Conservation (phyloP, 768 basidiomycete genomes). For the Paxillus involutus region DNA sequence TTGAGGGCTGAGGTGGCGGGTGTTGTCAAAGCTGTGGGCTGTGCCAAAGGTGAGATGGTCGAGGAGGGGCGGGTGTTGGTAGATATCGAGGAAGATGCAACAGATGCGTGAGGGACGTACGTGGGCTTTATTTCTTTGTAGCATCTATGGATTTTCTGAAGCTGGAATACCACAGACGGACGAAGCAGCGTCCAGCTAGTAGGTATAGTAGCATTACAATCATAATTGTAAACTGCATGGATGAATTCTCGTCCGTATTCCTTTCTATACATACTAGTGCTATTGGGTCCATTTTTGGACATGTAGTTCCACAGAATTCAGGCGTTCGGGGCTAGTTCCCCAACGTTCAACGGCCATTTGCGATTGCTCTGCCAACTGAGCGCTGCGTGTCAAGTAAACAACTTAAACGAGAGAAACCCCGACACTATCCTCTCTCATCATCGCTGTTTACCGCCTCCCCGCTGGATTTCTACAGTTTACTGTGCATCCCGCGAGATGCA, state of each 20-base stretch:
- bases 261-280: too few species aligned
- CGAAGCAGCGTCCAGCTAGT: too few species aligned
- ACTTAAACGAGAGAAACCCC: neutral
- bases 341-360: too few species aligned
- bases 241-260: too few species aligned
- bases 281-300: too few species aligned
- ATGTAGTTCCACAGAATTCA: too few species aligned
- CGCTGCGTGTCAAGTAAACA: neutral
- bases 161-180: neutral
- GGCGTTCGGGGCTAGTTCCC: too few species aligned
- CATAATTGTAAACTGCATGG: too few species aligned
- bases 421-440: neutral
- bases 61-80: constrained; percentile 83
- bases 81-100: constrained; percentile 51
- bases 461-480: constrained; percentile 59
- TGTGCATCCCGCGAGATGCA: constrained; percentile 51
- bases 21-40: constrained; percentile 68
- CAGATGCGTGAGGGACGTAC: constrained; percentile 2
- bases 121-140: neutral
- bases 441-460: neutral
- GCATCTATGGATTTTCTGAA: neutral
- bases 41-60: constrained; percentile 88
- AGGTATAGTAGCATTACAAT: too few species aligned
- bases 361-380: neutral
- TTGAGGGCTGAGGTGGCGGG: constrained; percentile 71